phyloP scores from a whole-genome alignment of 192 early-diverging fungal genomes.

The Coemansia sp. region DNA sequence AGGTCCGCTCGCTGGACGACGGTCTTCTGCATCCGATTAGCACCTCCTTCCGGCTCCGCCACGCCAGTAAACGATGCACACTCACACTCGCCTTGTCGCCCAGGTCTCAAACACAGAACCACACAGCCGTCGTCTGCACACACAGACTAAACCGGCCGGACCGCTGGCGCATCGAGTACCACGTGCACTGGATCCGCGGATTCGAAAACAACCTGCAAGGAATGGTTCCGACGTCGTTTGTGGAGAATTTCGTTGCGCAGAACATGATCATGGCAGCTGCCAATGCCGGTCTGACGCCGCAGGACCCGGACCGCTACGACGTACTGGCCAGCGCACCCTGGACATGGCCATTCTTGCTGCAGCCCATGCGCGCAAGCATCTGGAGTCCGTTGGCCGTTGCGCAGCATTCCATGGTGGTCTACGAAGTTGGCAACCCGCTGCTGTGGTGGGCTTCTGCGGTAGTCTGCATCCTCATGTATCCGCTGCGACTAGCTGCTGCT shows the following conservation, averaged over 20 bases:
- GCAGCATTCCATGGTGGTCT: constrained; percentile 63
- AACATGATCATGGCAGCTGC: constrained; percentile 18
- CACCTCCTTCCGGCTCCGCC: constrained; percentile 1
- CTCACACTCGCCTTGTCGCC: not conserved
- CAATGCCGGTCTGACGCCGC: constrained; percentile 69
- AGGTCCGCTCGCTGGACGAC: not conserved
- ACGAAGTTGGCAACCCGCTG: constrained; percentile 67
- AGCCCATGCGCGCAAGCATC: constrained; percentile 67
- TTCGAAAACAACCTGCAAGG: constrained; percentile 4
- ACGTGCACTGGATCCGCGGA: not conserved
- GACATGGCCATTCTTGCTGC: constrained; percentile 67
- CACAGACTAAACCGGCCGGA: not conserved
- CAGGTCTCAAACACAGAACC: not conserved
- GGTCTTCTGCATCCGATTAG: not conserved
- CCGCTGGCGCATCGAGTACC: constrained; percentile 4
- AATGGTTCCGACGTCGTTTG: not conserved
- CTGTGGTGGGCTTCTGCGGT: constrained; percentile 56
- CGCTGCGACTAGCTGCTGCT: constrained; percentile 8
- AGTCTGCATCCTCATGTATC: constrained; percentile 27
- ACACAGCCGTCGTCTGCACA: not conserved
- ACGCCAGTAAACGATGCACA: not conserved
- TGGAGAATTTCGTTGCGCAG: not conserved
- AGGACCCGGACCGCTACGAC: constrained; percentile 69
- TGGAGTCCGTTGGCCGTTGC: constrained; percentile 44
- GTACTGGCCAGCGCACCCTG: constrained; percentile 58